Evolutionary conservation across 305 asterid genomes (phyloP), one percentile per base, ranked within the genome.

Genomic region (Rubia balearica): DNA sequence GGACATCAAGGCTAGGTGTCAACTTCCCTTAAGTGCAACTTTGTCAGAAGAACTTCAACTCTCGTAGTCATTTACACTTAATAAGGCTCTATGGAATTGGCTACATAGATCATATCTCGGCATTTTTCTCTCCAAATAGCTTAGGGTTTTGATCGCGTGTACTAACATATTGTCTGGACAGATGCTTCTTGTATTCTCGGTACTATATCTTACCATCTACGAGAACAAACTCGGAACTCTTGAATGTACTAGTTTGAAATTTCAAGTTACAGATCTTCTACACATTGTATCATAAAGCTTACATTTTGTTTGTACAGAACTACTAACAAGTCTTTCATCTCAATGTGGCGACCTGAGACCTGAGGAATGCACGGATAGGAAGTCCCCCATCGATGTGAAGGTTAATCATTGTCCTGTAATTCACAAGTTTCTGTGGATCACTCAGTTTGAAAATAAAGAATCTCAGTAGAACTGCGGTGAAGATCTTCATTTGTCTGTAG

Each of bases 1-100:
- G 99, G 97, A 68, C 77, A 7, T 86, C 98, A 61, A 88, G 99
- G 81, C 98, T 87, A 0, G 98, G 99, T 71, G 73, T 78, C 90
- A 81, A 78, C 91, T 92, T 71, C 83, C 89, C 51, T 53, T 78
- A 41, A 80, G 85, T 21, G 85, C 77, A 70, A 76, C 78, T n/a
- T 27, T 76, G 46, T 59, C 82, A 38, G 42, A 63, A 63, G 67
- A 33, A 21, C 4, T n/a, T 5, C 69, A 80, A 9, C 38, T 72
- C 9, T 16, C 73, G 16, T 84, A 85, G 77, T 71, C 56, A 57
- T n/a, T n/a, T n/a, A n/a, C n/a, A n/a, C n/a, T n/a, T n/a, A n/a
- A n/a, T n/a, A n/a, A n/a, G n/a, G n/a, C n/a, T n/a, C n/a, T n/a
- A n/a, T n/a, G n/a, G n/a, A n/a, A n/a, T n/a, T 8, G 12, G 51